Conservation (phyloP, 352 stramenopile species). For the Pythium biforme region DNA sequence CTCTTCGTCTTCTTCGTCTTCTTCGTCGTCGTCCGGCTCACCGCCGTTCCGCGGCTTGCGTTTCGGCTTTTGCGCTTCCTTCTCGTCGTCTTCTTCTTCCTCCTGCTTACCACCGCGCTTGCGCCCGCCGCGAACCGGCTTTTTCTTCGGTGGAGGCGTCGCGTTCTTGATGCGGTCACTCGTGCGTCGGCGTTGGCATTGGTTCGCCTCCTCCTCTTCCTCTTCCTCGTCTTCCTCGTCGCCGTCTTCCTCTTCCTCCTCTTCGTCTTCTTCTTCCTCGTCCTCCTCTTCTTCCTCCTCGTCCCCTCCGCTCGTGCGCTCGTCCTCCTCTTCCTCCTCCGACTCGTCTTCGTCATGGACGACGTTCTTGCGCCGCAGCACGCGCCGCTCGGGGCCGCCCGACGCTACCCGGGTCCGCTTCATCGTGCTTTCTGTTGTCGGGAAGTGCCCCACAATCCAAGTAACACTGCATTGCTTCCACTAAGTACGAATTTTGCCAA, state of each 20-base stretch:
- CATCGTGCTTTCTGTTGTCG: not conserved
- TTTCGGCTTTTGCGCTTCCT: conserved; percentile 9
- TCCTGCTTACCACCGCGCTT: conserved; percentile 9
- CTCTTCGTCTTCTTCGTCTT: conserved; percentile 11
- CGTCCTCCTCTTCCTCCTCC: conserved; percentile 36
- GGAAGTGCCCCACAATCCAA: not conserved
- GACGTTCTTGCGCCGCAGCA: conserved; percentile 71
- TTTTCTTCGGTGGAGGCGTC: conserved; percentile 23
- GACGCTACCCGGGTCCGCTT: conserved; percentile 56
- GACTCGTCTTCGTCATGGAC: conserved; percentile 66
- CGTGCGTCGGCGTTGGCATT: conserved; percentile 26
- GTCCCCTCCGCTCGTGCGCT: conserved; percentile 16
- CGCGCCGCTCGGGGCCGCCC: conserved; percentile 43
- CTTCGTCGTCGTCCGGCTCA: conserved; percentile 2
- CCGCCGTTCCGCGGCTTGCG: too few species aligned
- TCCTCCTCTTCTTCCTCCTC: conserved; percentile 35
- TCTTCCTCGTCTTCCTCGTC: conserved; percentile 37
- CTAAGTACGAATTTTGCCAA: conserved; percentile 5
- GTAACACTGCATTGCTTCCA: not conserved
- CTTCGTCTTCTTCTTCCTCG: conserved; percentile 33
- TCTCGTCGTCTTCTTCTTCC: conserved; percentile 10
- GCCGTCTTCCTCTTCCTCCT: conserved; percentile 35
- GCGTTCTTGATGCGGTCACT: conserved; percentile 25
- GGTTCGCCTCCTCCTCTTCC: conserved; percentile 36
- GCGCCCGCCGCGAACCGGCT: conserved; percentile 11